Evolutionary conservation across 352 stramenopile species (phyloP).

Genomic region (Pythium dissimile): DNA sequence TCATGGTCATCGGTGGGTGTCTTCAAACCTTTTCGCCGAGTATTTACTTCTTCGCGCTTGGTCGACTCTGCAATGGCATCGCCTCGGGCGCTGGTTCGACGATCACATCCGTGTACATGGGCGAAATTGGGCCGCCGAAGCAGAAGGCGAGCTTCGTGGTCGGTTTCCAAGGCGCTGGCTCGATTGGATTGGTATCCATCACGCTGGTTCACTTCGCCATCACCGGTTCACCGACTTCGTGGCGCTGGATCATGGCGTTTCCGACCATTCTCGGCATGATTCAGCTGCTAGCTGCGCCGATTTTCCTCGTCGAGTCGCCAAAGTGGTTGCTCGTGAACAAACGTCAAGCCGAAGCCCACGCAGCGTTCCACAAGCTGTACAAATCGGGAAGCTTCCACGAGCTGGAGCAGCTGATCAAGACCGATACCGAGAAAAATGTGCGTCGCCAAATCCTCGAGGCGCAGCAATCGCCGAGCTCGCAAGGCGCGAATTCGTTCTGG

Average conservation of each 20-base stretch:
- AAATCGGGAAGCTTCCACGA: conserved; percentile 28
- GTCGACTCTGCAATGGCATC: conserved; percentile 36
- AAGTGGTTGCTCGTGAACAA: conserved; percentile 34
- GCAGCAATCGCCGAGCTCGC: conserved; percentile 9
- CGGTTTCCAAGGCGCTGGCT: conserved; percentile 29
- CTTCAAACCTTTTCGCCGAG: conserved; percentile 35
- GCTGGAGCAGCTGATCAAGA: conserved; percentile 28
- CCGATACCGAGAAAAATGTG: conserved; percentile 22
- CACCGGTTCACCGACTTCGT: conserved; percentile 24
- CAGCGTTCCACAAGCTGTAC: conserved; percentile 33
- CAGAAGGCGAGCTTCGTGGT: conserved; percentile 38
- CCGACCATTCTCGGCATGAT: conserved; percentile 27
- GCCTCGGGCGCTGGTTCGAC: conserved; percentile 31
- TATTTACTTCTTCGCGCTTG: conserved; percentile 38
- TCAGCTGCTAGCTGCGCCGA: conserved; percentile 24
- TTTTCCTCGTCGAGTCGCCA: conserved; percentile 32
- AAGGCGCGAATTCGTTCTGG: conserved; percentile 23
- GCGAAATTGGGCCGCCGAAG: conserved; percentile 31
- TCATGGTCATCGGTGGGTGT: conserved; percentile 34
- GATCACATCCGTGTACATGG: conserved; percentile 34
- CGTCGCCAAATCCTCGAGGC: conserved; percentile 22
- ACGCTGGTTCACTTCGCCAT: conserved; percentile 34
- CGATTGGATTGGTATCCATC: conserved; percentile 32
- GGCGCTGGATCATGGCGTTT: conserved; percentile 40
- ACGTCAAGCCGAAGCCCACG: conserved; percentile 21